Evolutionary conservation across 1,284 basidiomycete species (phyloP).

Genomic region (Rhodotorula sp.): DNA sequence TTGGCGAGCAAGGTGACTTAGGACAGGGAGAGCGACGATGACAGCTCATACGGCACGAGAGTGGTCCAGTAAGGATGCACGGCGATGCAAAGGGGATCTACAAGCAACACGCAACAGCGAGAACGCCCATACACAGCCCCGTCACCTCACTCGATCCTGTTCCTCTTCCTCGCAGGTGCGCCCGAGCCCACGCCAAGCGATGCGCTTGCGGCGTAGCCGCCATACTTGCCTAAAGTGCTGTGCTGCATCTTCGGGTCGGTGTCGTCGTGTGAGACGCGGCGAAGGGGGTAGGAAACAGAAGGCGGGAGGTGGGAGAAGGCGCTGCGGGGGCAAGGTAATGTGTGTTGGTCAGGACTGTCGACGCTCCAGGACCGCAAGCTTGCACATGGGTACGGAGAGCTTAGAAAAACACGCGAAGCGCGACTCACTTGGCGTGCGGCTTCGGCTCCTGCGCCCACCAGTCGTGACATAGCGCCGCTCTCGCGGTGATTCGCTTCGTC

Average conservation of each 20-base stretch:
- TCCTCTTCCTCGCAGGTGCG: conserved; percentile 18
- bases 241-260: conserved; percentile 49
- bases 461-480: conserved; percentile 72
- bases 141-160: background rate
- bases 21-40: no score
- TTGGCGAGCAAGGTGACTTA: no score
- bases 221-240: conserved; percentile 18
- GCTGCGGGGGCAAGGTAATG: conserved; percentile 45
- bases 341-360: background rate
- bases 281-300: conserved; percentile 52
- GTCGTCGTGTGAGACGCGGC: conserved; percentile 59
- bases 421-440: conserved; percentile 52
- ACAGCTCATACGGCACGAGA: no score
- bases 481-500: conserved; percentile 77
- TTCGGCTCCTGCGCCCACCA: conserved; percentile 58
- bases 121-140: background rate
- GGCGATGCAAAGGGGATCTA: background rate
- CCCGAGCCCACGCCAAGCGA: conserved; percentile 8
- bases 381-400: background rate
- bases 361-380: no score
- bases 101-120: conserved; percentile 10
- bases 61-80: no score
- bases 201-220: conserved; percentile 15
- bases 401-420: no score
- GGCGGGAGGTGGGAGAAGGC: conserved; percentile 44